A percentile compares a stretch with the other conserved stretches of the same genome.
These are phyloP conservation scores for Suhomyces ambrosiae DNA, from an alignment of 1,139 yeast genomes.

Conservation along the genomic window DNA sequence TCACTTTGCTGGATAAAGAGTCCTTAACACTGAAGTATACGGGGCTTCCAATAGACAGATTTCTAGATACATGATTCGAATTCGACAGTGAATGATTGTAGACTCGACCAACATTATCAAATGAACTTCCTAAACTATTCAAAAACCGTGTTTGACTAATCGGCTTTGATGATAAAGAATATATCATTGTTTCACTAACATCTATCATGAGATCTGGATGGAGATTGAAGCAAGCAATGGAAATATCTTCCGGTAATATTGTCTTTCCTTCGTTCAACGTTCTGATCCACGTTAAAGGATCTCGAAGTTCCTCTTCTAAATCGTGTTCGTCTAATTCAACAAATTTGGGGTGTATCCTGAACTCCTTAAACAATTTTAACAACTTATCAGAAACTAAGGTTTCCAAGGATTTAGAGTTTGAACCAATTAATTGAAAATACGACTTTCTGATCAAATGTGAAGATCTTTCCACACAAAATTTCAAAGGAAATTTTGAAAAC, in stretches of 20 bases:
- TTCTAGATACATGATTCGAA: constrained; percentile 22
- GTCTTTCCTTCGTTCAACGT: constrained; percentile 11
- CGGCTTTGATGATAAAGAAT: not conserved
- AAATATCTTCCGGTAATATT: constrained; percentile 35
- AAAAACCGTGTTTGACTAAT: not conserved
- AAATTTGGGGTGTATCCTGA: constrained; percentile 55
- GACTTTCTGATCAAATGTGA: constrained; percentile 16
- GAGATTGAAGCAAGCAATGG: constrained; percentile 35
- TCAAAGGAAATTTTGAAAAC: constrained; percentile 46
- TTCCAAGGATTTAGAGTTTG: not conserved
- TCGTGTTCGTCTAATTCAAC: constrained; percentile 28
- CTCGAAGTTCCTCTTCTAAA: constrained; percentile 43
- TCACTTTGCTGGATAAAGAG: constrained; percentile 16
- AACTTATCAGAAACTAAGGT: constrained; percentile 10
- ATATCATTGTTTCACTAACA: constrained; percentile 7
- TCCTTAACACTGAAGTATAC: constrained; percentile 23
- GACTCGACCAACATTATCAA: constrained; percentile 3
- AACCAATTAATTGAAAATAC: constrained; percentile 8
- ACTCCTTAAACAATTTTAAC: constrained; percentile 20
- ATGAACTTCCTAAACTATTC: constrained; percentile 1
- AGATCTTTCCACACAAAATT: constrained; percentile 19
- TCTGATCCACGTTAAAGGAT: constrained; percentile 39
- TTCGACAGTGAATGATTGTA: constrained; percentile 3
- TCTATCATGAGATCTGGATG: constrained; percentile 24
- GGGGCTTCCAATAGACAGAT: constrained; percentile 34